phyloP scores from a whole-genome alignment of 352 stramenopile genomes.

The Phytophthora europaea region DNA sequence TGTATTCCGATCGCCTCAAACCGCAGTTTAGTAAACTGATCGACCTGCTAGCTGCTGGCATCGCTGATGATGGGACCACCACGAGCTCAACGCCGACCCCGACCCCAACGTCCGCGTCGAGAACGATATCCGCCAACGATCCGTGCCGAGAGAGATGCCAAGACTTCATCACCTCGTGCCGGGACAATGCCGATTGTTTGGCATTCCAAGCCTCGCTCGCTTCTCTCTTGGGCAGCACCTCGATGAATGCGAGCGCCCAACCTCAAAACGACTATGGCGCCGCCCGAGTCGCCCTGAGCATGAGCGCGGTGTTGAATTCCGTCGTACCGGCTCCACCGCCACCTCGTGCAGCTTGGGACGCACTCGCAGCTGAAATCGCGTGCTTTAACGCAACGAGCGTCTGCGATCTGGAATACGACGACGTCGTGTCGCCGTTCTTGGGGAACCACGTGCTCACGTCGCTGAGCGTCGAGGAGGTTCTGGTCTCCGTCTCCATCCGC shows the following conservation, averaged over 20 bases:
- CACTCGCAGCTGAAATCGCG: neutral
- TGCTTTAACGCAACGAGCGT: neutral
- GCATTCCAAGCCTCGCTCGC: neutral
- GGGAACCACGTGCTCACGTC: neutral
- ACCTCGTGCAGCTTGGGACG: neutral
- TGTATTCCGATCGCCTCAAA: constrained; percentile 1
- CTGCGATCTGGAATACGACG: constrained; percentile 21
- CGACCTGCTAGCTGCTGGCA: constrained; percentile 10
- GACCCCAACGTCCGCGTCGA: constrained; percentile 1
- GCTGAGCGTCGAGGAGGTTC: neutral
- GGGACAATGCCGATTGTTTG: neutral
- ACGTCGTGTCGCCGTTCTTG: constrained; percentile 5
- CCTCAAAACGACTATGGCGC: neutral
- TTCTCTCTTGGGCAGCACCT: neutral
- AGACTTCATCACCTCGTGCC: neutral
- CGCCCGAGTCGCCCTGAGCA: constrained; percentile 2
- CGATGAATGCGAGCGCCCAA: neutral
- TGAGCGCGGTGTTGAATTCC: neutral
- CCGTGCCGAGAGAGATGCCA: neutral
- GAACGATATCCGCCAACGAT: neutral
- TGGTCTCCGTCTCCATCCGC: neutral
- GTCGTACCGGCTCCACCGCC: neutral
- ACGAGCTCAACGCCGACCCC: neutral
- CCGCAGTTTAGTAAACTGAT: constrained; percentile 18
- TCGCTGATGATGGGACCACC: neutral